A percentile compares a stretch with the other conserved stretches of the same genome.
Evolutionary conservation across 1,139 yeast species (phyloP).

Genomic region (Taphrina communis): DNA sequence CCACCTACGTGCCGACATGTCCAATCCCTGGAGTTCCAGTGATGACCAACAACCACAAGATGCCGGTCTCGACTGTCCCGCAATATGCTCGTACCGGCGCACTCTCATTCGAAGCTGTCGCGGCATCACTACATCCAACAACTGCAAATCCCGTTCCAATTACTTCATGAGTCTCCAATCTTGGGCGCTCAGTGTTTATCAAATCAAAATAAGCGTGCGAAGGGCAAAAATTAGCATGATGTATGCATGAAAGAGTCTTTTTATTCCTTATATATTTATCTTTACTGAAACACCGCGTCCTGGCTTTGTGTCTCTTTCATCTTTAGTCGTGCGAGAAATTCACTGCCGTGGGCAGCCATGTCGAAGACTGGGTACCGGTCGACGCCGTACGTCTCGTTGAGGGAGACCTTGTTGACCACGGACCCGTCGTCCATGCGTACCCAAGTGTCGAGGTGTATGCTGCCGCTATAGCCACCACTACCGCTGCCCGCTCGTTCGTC

Average conservation of each 20-base stretch:
- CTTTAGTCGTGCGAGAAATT: not conserved
- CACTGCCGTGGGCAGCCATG: slow-evolving; percentile 9
- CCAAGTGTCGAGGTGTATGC: slow-evolving; percentile 11
- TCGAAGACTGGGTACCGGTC: slow-evolving; percentile 10
- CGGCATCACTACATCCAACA: too few species aligned
- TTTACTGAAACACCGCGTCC: not conserved
- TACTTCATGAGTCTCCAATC: too few species aligned
- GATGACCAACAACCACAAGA: not conserved
- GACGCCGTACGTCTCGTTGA: slow-evolving; percentile 14
- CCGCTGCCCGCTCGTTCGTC: too few species aligned
- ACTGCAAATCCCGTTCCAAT: too few species aligned
- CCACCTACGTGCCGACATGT: too few species aligned
- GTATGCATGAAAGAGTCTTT: too few species aligned
- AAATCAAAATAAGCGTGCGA: not conserved
- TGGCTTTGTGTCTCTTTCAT: not conserved
- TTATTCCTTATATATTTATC: not conserved
- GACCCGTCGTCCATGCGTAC: slow-evolving; percentile 13
- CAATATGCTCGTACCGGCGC: not conserved
- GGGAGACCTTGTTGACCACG: not conserved
- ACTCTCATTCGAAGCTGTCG: not conserved
- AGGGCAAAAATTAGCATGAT: not conserved
- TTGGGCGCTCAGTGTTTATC: too few species aligned
- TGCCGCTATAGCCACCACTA: not conserved
- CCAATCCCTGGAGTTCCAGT: not conserved
- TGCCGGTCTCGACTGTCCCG: not conserved